Evolutionary conservation across 192 early-diverging fungal species (phyloP).

Genomic region (Umbelopsis vinacea): DNA sequence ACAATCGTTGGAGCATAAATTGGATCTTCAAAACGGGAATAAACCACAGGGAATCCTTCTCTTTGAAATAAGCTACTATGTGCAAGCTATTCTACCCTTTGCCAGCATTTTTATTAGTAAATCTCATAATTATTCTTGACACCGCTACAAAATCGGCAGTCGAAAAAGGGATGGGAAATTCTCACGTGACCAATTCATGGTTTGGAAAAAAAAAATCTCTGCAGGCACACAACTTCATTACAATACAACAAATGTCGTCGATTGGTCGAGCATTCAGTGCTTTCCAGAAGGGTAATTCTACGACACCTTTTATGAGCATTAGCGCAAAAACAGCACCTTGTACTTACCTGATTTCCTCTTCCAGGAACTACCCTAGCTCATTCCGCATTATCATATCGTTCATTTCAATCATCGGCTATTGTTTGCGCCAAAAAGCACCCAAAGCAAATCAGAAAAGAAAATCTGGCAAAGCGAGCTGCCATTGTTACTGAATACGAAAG

Average conservation of each 20-base stretch:
- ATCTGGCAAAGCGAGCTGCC: conserved; percentile 40
- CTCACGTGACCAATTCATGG: conserved; percentile 3
- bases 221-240: conserved; percentile 10
- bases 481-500: conserved; percentile 33
- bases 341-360: not conserved
- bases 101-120: no score
- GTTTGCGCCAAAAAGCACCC: conserved; percentile 42
- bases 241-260: conserved; percentile 17
- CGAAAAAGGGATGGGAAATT: no score
- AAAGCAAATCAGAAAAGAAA: conserved; percentile 49
- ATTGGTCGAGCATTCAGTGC: conserved; percentile 21
- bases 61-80: no score
- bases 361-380: not conserved
- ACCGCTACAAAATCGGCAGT: no score
- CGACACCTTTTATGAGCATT: not conserved
- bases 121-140: no score
- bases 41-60: no score
- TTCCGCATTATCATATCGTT: conserved; percentile 6
- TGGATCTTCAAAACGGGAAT: no score
- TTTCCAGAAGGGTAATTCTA: not conserved
- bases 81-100: no score
- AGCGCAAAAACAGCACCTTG: not conserved
- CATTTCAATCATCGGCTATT: conserved; percentile 37
- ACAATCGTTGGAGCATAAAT: no score
- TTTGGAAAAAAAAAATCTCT: conserved; percentile 8